Conservation (phyloP, 2,329 filamentous ascomycete genomes). For the Phialemonium atrogriseum region DNA sequence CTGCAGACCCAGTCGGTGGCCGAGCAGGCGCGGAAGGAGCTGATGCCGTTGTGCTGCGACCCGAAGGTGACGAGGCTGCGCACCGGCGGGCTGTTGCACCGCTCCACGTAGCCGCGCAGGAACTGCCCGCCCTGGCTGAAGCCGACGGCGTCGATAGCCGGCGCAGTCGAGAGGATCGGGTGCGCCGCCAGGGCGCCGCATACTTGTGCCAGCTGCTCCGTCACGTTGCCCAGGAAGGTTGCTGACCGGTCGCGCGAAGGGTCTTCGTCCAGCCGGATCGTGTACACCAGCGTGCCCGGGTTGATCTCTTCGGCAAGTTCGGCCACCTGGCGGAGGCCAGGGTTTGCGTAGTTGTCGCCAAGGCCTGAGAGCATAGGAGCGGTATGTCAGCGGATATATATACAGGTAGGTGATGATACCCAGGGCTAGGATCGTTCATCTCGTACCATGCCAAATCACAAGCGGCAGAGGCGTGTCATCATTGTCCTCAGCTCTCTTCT, state of each 20-base stretch:
- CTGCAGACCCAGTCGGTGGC: slow-evolving; percentile 71
- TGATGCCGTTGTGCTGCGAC: slow-evolving; percentile 87
- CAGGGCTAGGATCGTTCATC: background rate
- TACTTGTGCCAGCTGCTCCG: slow-evolving; percentile 64
- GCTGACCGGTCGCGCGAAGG: slow-evolving; percentile 64
- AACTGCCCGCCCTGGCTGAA: slow-evolving; percentile 97
- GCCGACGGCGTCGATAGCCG: slow-evolving; percentile 81
- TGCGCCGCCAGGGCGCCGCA: slow-evolving; percentile 70
- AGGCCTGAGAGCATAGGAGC: slow-evolving; percentile 27
- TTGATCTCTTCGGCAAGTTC: slow-evolving; percentile 63
- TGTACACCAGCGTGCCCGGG: slow-evolving; percentile 79
- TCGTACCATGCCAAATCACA: slow-evolving; percentile 78
- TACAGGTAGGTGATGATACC: slow-evolving; percentile 1
- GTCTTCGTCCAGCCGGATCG: slow-evolving; percentile 62
- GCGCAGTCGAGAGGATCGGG: slow-evolving; percentile 72
- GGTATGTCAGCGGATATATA: slow-evolving; percentile 1
- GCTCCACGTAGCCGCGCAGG: slow-evolving; percentile 81
- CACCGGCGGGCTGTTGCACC: slow-evolving; percentile 71
- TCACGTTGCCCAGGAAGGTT: slow-evolving; percentile 88
- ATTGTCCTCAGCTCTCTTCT: slow-evolving; percentile 24
- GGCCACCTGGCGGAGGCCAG: slow-evolving; percentile 65
- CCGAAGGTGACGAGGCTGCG: slow-evolving; percentile 81
- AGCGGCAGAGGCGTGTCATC: slow-evolving; percentile 71
- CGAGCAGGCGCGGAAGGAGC: slow-evolving; percentile 68
- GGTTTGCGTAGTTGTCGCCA: slow-evolving; percentile 65